These are phyloP conservation scores for Fraxinus sp. DNA, from an alignment of 305 asterid species.

Conservation along the genomic window DNA sequence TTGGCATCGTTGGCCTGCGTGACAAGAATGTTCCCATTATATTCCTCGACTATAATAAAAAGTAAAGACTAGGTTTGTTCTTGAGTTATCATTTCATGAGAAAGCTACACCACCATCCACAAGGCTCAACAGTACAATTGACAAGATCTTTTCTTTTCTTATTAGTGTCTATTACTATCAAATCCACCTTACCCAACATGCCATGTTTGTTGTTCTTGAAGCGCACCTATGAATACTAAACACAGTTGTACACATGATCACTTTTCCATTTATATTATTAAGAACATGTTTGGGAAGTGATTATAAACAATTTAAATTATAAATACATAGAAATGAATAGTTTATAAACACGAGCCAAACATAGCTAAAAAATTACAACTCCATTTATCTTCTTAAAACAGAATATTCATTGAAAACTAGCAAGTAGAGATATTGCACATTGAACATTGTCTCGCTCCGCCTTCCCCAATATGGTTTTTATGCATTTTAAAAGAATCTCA, in stretches of 20 bases:
- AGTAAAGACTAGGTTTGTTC: neutral
- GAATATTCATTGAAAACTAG: neutral
- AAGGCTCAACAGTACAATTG: neutral
- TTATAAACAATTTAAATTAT: too few relatives aligned
- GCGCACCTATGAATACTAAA: neutral
- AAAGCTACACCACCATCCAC: neutral
- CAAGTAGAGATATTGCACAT: neutral
- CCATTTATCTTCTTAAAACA: neutral
- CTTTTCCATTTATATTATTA: neutral
- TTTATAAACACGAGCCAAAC: neutral
- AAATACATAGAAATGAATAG: too few relatives aligned
- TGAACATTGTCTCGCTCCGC: neutral
- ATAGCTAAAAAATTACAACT: neutral
- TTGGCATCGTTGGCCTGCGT: slow-evolving; percentile 53
- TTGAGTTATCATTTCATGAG: neutral
- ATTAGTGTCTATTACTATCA: neutral
- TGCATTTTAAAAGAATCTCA: neutral
- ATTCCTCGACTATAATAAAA: neutral
- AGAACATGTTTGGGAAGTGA: neutral
- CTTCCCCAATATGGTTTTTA: neutral
- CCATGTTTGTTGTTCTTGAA: neutral
- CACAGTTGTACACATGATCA: neutral
- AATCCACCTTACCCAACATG: neutral
- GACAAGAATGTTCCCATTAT: neutral
- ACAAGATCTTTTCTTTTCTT: neutral